Conservation (phyloP, 768 basidiomycete genomes). For the Mycena leptocephala region DNA sequence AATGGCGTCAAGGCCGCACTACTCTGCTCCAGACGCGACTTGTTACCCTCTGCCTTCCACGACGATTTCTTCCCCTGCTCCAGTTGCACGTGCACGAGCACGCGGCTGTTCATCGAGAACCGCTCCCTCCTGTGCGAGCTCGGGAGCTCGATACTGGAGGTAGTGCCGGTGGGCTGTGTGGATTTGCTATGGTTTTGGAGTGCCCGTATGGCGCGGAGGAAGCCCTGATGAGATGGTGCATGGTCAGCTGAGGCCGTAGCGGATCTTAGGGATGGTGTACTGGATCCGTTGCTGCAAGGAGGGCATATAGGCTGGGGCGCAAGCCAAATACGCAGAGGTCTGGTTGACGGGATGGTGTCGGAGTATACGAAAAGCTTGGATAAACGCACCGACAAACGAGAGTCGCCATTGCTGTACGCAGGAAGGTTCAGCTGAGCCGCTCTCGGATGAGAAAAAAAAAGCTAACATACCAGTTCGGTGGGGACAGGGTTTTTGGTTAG, state of each 20-base stretch:
- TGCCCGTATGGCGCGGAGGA: background rate
- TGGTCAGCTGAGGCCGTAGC: background rate
- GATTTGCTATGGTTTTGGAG: background rate
- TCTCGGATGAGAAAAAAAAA: background rate
- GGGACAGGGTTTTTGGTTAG: background rate
- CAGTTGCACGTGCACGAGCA: background rate
- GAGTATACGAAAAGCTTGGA: background rate
- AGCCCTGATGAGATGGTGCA: background rate
- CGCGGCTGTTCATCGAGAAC: background rate
- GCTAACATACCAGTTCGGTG: background rate
- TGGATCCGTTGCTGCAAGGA: background rate
- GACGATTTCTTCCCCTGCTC: background rate
- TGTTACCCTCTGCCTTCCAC: background rate
- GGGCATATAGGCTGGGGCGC: background rate
- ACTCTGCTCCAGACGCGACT: background rate
- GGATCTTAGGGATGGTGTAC: background rate
- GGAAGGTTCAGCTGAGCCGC: background rate
- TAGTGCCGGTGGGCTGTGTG: background rate
- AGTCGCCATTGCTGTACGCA: too few species aligned
- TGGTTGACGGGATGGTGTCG: background rate
- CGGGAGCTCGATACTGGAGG: background rate
- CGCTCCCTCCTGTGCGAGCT: background rate
- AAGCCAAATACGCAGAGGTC: background rate
- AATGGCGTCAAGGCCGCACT: background rate
- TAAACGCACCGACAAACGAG: slow-evolving; percentile 1